Evolutionary conservation across 2,329 filamentous ascomycete genomes (phyloP), one percentile per base, ranked within the genome.

Genomic region (Diaporthe longicolla): DNA sequence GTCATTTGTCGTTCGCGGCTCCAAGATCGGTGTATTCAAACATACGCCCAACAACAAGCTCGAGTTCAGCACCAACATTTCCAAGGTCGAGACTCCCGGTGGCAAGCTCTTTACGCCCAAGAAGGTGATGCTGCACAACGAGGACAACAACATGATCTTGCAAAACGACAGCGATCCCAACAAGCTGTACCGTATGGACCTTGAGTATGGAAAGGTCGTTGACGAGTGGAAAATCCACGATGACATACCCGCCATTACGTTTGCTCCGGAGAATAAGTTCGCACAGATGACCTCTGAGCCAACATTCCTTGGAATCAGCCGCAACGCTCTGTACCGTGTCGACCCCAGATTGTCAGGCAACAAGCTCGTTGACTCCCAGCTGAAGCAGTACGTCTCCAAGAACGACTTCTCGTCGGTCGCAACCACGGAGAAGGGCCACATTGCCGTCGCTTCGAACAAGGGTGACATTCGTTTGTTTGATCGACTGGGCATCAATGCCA

Each of bases 201-300:
- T 99, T 58, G 96, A 99, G 83, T 97, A 97, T 78, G 97, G 97
- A 78, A 98, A 98, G 85, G 94, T 99, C 48, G 95, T 98, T 2
- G 97, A 99, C 80, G 97, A 99, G 83, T 99, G 97, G 97, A 98
- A 98, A 79, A 90, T 99, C 19, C 96, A 99, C 81, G 96, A 99
- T 76, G 94, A 98, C 81, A 98, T 99, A 72, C 93, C 94, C 0
- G 94, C 98, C 75, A 92, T 94, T 71, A 97, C 93, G 13, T 98
- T 98, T 83, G 94, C 94, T 0, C 97, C 97, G 0, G 95, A 98
- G 83, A 98, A 93, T 89, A 99, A 99, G 90, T 99, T 98, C 80
- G 92, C 97, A 1, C 97, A 99, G 85, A 98, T 97, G 93, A 98
- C 95, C 0, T 92, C 93, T 74, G 95, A 98, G 81, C 95, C 98